Base-by-base conservation (phyloP, 768 basidiomycete genomes). In the Exsudoporus frostii region DNA sequence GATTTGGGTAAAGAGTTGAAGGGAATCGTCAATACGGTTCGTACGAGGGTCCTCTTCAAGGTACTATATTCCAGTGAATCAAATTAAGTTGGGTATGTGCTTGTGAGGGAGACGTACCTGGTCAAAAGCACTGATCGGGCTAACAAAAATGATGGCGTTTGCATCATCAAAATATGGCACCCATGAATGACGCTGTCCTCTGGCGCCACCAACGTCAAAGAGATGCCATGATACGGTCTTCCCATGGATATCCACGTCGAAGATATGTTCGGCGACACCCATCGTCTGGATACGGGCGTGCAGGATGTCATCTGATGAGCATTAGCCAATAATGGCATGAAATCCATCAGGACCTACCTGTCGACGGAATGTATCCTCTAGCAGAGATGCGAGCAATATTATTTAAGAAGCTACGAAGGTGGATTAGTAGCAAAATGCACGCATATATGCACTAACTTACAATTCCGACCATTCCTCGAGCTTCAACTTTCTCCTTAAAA, bases 251-350 rank as follows among this genome's bases (percentile, higher is more conserved):
- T 85, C 82, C 22, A 92, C 85, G 50, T 90, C 88, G 60, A 92
- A 92, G 29, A 84, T 75, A 59, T 92, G 90, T 67, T 92, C 90
- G 0, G 88, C 80, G 5, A 93, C 86, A 1, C 90, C 90, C 85
- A 93, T 90, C 7, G 90, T 93, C 65, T 92, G 92, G 48, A 93
- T 87, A 33, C 90, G 86, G n/a, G 89, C 90, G 64, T 90, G 89
- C 17, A 93, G 75, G 51, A 93, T 90, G 63, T 93, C 90, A 67
- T 92, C 90, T 90, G 55, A 22, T 8, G 33, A 48, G 40, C 45
- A 20, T 57, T 57, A 62, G 41, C 44, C 72, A 50, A 68, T 58
- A 65, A 67, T 68, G 71, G 13, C 13, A 41, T 20, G 27, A n/a
- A 34, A 38, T 64, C 61, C 34, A 37, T 27, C 50, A 51, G 41